These are phyloP conservation scores for Chrysopogon serrulatus DNA, from an alignment of 176 grass and related monocot species.

Conservation along the genomic window DNA sequence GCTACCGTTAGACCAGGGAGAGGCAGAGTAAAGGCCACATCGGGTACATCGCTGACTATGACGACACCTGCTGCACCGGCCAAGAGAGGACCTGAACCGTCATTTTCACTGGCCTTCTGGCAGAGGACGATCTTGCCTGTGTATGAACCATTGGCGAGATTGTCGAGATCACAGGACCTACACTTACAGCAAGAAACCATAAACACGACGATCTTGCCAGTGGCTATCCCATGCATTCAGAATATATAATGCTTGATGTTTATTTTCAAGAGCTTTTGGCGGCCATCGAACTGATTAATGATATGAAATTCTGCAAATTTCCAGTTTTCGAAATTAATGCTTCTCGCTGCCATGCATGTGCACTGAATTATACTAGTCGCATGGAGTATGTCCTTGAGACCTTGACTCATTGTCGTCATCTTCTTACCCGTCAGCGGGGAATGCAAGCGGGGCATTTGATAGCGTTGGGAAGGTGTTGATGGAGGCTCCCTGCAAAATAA, in stretches of 20 bases:
- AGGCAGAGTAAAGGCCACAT: background rate
- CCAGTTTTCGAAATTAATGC: background rate
- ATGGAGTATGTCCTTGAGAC: background rate
- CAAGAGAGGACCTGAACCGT: background rate
- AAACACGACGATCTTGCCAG: background rate
- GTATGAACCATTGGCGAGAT: background rate
- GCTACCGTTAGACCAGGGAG: background rate
- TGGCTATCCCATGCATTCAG: background rate
- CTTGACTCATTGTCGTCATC: background rate
- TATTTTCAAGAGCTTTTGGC: background rate
- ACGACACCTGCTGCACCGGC: background rate
- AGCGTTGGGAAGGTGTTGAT: background rate
- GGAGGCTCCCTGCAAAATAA: background rate
- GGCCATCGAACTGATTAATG: background rate
- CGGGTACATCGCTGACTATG: background rate
- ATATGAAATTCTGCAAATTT: background rate
- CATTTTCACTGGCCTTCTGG: background rate
- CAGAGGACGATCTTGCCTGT: conserved; percentile 24
- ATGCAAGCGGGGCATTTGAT: background rate
- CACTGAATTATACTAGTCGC: too few relatives aligned
- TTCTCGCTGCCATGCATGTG: too few relatives aligned
- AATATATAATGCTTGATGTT: too few relatives aligned
- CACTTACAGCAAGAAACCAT: background rate
- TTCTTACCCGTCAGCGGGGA: background rate
- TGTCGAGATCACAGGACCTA: background rate